Percentiles rank a stretch among this genome's conserved stretches.
Conservation (phyloP, 2,329 filamentous ascomycete species). For the Aspergillus caelatus region DNA sequence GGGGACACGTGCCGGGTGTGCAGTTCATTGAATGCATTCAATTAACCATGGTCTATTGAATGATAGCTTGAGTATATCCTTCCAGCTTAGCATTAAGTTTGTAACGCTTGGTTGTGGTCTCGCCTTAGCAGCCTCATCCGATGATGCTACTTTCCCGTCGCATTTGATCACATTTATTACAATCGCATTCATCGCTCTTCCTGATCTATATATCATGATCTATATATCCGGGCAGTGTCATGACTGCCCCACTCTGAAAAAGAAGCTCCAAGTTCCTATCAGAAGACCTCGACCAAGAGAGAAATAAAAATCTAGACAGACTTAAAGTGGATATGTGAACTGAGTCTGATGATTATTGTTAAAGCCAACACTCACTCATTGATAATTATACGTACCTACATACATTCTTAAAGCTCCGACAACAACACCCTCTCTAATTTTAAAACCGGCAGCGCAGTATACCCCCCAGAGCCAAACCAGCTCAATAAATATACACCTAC, state of each 20-base stretch:
- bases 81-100: not conserved
- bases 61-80: not conserved
- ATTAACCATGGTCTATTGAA: not conserved
- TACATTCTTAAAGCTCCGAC: not conserved
- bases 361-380: not conserved
- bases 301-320: not conserved
- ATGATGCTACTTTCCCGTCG: not conserved
- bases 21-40: conserved; percentile 18
- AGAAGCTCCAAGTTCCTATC: not conserved
- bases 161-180: not conserved
- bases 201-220: not conserved
- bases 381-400: not conserved
- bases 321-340: not conserved
- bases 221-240: not conserved
- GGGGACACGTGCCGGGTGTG: conserved; percentile 24
- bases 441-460: too few relatives aligned
- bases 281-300: not conserved
- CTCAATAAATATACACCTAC: not conserved
- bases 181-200: not conserved
- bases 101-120: not conserved
- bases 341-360: not conserved
- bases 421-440: not conserved
- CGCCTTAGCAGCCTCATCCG: not conserved
- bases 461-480: not conserved
- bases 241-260: not conserved